Conservation (phyloP, 1,284 basidiomycete genomes). For the Hymenochaete sp. region DNA sequence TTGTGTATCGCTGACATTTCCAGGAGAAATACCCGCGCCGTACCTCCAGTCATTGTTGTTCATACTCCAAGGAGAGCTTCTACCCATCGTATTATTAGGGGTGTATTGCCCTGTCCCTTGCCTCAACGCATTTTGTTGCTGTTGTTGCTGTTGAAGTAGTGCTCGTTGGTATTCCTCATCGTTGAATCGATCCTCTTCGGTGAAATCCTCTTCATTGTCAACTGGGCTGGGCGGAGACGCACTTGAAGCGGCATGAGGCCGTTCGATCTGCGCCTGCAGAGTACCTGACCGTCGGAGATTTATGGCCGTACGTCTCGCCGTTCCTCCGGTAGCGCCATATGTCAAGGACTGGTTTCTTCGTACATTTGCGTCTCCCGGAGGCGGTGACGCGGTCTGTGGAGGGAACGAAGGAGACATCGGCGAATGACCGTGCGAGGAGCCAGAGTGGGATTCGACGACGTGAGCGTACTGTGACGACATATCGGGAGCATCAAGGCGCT, state of each 20-base stretch:
- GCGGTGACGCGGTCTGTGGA: conserved; percentile 53
- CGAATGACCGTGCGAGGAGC: conserved; percentile 32
- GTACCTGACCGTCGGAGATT: conserved; percentile 67
- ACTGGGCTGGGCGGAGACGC: conserved; percentile 37
- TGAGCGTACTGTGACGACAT: conserved; percentile 40
- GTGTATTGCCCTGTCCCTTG: conserved; percentile 40
- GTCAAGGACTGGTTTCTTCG: conserved; percentile 73
- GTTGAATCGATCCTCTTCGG: conserved; percentile 45
- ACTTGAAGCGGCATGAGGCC: conserved; percentile 30
- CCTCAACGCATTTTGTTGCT: conserved; percentile 24
- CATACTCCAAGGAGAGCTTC: conserved; percentile 57
- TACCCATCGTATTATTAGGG: conserved; percentile 49
- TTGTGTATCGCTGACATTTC: conserved; percentile 25
- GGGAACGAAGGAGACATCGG: conserved; percentile 56
- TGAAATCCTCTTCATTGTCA: conserved; percentile 46
- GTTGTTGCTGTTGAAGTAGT: conserved; percentile 15
- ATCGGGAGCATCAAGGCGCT: conserved; percentile 26
- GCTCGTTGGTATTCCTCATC: conserved; percentile 35
- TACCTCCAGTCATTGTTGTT: conserved; percentile 47
- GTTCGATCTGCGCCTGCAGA: conserved; percentile 43
- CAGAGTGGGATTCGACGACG: conserved; percentile 37
- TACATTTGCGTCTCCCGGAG: conserved; percentile 56
- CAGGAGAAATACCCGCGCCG: conserved; percentile 30
- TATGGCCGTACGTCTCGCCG: conserved; percentile 30
- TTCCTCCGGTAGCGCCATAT: conserved; percentile 46